Conservation (phyloP, 2,329 filamentous ascomycete species). For the Dissoconium aciculare region DNA sequence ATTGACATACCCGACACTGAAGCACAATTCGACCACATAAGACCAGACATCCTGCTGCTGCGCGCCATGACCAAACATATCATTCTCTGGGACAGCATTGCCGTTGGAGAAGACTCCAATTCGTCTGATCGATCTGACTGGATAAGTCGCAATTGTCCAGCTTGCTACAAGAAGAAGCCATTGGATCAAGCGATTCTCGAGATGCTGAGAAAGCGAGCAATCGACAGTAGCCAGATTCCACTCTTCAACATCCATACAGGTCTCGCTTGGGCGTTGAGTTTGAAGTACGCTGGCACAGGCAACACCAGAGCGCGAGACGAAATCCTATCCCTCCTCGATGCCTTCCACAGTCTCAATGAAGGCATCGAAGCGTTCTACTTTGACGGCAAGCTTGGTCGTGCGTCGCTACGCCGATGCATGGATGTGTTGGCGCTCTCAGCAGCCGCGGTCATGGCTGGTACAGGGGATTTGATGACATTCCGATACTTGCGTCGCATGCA, state of each 20-base stretch:
- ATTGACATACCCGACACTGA: conserved; percentile 83
- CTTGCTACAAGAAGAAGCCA: conserved; percentile 45
- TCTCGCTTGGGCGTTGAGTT: conserved; percentile 53
- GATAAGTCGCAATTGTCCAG: conserved; percentile 60
- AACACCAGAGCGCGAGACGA: conserved; percentile 61
- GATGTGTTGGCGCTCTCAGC: conserved; percentile 70
- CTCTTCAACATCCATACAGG: conserved; percentile 88
- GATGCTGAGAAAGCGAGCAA: conserved; percentile 15
- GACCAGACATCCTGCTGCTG: conserved; percentile 81
- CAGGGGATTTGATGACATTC: conserved; percentile 73
- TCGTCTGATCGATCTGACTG: conserved; percentile 43
- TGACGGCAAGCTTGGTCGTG: conserved; percentile 68
- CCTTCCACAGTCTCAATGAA: conserved; percentile 16
- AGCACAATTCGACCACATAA: conserved; percentile 86
- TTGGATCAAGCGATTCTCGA: conserved; percentile 35
- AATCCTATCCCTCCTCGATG: conserved; percentile 65
- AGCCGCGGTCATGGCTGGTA: conserved; percentile 88
- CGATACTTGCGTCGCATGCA: conserved; percentile 77
- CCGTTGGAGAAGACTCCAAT: conserved; percentile 29
- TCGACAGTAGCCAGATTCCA: conserved; percentile 72
- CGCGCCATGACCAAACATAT: conserved; percentile 79
- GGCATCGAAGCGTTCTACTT: conserved; percentile 38
- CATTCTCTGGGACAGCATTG: conserved; percentile 81
- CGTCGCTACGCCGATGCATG: conserved; percentile 79
- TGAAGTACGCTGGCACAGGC: conserved; percentile 34